Percentiles rank a stretch among this genome's conserved stretches.
These are phyloP conservation scores for Rutstroemia sp. DNA, from an alignment of 2,329 filamentous ascomycete species.

Conservation along the genomic window DNA sequence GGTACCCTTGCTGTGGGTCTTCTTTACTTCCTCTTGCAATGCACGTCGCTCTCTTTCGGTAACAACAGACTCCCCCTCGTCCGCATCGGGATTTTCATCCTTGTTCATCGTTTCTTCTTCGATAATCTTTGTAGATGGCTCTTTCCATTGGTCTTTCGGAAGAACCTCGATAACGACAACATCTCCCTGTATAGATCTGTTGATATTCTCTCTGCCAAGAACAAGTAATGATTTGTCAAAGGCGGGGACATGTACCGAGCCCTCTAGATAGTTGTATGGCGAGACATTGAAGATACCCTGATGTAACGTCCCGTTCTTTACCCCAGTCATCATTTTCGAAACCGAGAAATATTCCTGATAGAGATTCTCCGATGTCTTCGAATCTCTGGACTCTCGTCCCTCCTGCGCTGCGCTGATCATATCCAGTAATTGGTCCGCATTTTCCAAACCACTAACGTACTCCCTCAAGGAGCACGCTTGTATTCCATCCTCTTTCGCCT, in stretches of 20 bases:
- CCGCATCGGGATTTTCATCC: slow-evolving; percentile 87
- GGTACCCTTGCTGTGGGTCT: slow-evolving; percentile 66
- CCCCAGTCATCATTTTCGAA: slow-evolving; percentile 89
- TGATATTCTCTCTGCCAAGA: slow-evolving; percentile 91
- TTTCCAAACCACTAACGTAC: slow-evolving; percentile 78
- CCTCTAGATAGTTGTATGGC: slow-evolving; percentile 96
- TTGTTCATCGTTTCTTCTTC: slow-evolving; percentile 88
- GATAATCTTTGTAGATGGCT: slow-evolving; percentile 88
- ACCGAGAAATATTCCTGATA: slow-evolving; percentile 86
- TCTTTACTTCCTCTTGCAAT: slow-evolving; percentile 85
- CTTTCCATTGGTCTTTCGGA: slow-evolving; percentile 94
- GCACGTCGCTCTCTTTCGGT: slow-evolving; percentile 80
- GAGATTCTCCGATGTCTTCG: slow-evolving; percentile 58
- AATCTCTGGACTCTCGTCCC: slow-evolving; percentile 54
- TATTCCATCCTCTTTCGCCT: slow-evolving; percentile 71
- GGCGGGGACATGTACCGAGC: slow-evolving; percentile 78
- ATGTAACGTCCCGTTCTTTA: slow-evolving; percentile 82
- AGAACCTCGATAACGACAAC: slow-evolving; percentile 88
- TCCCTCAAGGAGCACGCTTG: slow-evolving; percentile 60
- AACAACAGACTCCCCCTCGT: slow-evolving; percentile 69
- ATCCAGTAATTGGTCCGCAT: slow-evolving; percentile 78
- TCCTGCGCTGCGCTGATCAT: slow-evolving; percentile 83
- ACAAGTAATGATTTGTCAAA: slow-evolving; percentile 87
- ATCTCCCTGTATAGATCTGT: slow-evolving; percentile 86
- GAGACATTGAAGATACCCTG: slow-evolving; percentile 96